Base-by-base conservation (phyloP, 1,139 yeast species). In the Lodderomyces theae region DNA sequence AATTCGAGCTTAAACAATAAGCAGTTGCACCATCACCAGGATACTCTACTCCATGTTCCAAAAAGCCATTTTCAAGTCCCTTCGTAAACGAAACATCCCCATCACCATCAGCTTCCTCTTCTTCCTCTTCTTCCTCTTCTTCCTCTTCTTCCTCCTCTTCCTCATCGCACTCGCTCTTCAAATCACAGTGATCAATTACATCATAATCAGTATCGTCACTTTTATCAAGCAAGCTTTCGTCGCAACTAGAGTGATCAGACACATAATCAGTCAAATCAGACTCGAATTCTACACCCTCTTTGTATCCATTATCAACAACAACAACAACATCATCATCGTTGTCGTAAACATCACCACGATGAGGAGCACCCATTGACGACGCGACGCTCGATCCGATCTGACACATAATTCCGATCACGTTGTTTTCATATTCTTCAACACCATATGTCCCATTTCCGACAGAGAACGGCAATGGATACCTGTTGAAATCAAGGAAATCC, bases 171-270 rank as follows among this genome's bases (percentile, higher is more conserved):
- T 28, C 31, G 11, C 31, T 28, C 10, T 15, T 28, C 12, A 15
- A 28, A 3, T 28, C 31, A 10, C 18, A 28, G 5, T 15, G 31
- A 28, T 28, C 31, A 28, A 15, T 28, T 3, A 28, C 18, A 4
- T 28, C 31, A 16, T 28, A 28, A 15, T 28, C 31, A 15, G 31
- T 28, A 28, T 28, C 31, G 15, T 28, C 31, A 16, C 31, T 28
- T 18, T 28, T 28, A 6, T 28, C 31, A 28, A 10, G 16, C 3
- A 28, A 28, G 18, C 31, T 28, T n/a, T 18, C 31, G 15, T 13
- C 31, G 10, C 18, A 28, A 15, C 31, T 28, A 6, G 31, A 28
- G n/a, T 28, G 31, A 28, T 28, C 31, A 15, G 31, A 28, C 9
- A 15, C 31, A 28, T 28, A 28, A 28, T 28, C 31, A 15, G 31